Evolutionary conservation across 108 stramenopile species (phyloP).

Genomic region (Nitzschia sp.): DNA sequence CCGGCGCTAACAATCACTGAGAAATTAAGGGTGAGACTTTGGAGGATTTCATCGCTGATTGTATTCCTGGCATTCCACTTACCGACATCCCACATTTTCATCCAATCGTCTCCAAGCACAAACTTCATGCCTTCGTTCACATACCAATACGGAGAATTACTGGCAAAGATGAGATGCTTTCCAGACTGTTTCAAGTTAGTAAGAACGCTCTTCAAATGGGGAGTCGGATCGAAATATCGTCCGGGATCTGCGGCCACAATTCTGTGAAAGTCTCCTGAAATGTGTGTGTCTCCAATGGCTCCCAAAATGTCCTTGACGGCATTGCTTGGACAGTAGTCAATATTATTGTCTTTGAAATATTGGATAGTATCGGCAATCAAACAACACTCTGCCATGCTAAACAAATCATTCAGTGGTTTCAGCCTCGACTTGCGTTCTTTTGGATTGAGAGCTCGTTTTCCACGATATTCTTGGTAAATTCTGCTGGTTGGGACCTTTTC

Average conservation of each 20-base stretch:
- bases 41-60: too few relatives aligned
- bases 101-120: constrained; percentile 90
- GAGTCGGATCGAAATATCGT: constrained; percentile 75
- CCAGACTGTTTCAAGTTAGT: constrained; percentile 63
- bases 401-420: constrained; percentile 94
- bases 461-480: constrained; percentile 85
- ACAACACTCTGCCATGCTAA: constrained; percentile 95
- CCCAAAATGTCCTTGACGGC: constrained; percentile 87
- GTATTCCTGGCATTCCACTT: constrained; percentile 20
- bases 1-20: constrained; percentile 84
- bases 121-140: constrained; percentile 94
- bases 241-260: constrained; percentile 78
- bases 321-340: constrained; percentile 75
- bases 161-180: constrained; percentile 82
- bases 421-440: constrained; percentile 70
- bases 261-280: constrained; percentile 94
- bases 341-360: constrained; percentile 81
- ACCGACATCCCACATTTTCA: constrained; percentile 80
- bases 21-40: too few relatives aligned
- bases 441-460: constrained; percentile 75
- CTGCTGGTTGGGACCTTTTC: constrained; percentile 67
- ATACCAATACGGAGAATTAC: constrained; percentile 93
- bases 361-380: constrained; percentile 95
- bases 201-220: constrained; percentile 78
- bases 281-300: constrained; percentile 88